Base-by-base conservation (phyloP, 2,329 filamentous ascomycete genomes). In the Trichoderma brevicompactum region DNA sequence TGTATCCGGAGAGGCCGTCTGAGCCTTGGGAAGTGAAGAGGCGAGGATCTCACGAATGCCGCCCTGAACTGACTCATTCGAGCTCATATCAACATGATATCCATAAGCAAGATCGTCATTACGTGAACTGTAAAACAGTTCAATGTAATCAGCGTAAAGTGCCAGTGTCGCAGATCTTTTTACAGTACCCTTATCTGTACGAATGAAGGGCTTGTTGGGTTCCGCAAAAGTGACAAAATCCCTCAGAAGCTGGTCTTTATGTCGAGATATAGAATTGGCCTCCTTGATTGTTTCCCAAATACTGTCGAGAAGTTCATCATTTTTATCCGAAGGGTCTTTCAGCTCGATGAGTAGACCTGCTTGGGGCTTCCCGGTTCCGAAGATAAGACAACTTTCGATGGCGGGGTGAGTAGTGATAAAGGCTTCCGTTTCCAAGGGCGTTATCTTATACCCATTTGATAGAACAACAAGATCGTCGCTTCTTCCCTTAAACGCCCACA, bases 161-260 rank as follows among this genome's bases (percentile, higher is more conserved):
- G 70, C 67, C 7, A 78, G 64, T 1, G 81, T 81, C 0, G 75
- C 73, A 0, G 73, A 73, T 3, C 81, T 76, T 70, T 80, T 79
- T 4, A 82, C 74, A 0, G 76, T 81, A 0, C 80, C 79, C 69
- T 85, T 84, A 13, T 79, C 77, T 0, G 82, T 81, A 15, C 73
- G 75, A 3, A 77, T 68, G 55, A 84, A 82, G 0, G 80, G 79
- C 70, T 81, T 80, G 3, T 75, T 72, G 12, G 73, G 74, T 10
- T 77, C 74, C 0, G 80, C 72, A 55, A 84, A 73, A 0, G 77
- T 72, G 36, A 84, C 75, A 61, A 77, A 80, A 34, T 76, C 75
- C 66, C 76, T 78, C 58, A 74, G 75, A 1, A 85, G 71, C 43
- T 79, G 77, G 3, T 75, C 78, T 68, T 82, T 80, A 12, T 77